Evolutionary conservation across 139 green algal genomes (phyloP), one percentile per base, ranked within the genome.

Genomic region (Bryopsis sp.): DNA sequence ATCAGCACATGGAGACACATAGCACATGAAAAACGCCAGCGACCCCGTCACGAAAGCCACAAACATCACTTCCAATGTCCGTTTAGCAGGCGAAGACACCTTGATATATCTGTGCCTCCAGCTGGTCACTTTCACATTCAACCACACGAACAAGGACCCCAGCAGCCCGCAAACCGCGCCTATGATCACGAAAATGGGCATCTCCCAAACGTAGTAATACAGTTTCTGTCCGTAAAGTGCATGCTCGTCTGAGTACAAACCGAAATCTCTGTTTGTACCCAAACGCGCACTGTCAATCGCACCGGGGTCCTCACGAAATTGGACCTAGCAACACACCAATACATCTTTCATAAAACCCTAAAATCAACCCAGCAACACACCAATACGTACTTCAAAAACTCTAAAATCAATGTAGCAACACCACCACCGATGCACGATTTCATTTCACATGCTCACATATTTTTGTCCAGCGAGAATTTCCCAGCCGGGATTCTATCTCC

Each of bases 161-260:
- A 69, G n/a, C 37, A 69, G 26, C 35, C 62, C 62, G 54, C 62
- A 50, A 58, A 69, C 37, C 5, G 62, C 62, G 22, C 62, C 62
- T 28, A 69, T 69, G 35, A 37, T 36, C 46, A 70, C 38, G 5
- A 58, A 57, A 36, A 83, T 74, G 11, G 84, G 84, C 43, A 90
- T 67, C 50, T 90, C 84, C 80, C 79, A 86, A 3, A 84, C 62
- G 68, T 74, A 78, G 37, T 87, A 88, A 35, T 65, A 88, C 64
- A 80, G 81, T 28, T 35, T 48, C 0, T 29, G 35, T 32, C 82
- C 82, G 33, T 84, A 83, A 31, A 58, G 36, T 6, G 82, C 78
- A 28, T 76, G 62, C 60, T 78, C 73, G 66, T 90, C 84, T 31
- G 73, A 73, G 66, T 85, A 88, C 57, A 90, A 70, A 24, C 82